Evolutionary conservation across 2,329 filamentous ascomycete genomes (phyloP), one percentile per base, ranked within the genome.

Genomic region (Botrytis galanthina): DNA sequence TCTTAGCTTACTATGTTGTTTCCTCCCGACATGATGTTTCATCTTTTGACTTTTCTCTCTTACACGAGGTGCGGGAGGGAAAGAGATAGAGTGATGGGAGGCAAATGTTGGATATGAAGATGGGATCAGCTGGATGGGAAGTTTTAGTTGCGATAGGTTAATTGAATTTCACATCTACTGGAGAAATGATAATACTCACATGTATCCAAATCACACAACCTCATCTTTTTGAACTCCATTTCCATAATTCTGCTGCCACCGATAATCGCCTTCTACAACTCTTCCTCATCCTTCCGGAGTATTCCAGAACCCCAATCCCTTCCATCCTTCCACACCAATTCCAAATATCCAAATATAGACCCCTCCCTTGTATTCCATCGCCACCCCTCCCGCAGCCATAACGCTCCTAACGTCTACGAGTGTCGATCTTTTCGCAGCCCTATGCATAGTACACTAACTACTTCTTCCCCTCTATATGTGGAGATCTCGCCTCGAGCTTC

Each of bases 151-250:
- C 22, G 14, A n/a, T 16, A 9, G 22, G 12, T 39, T 4, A 18
- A 14, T 37, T 7, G 7, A 1, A 39, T 39, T 39, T 9, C 5
- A 14, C 7, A 16, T n/a, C 12, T 39, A 9, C 0, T 39, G 0
- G 12, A 14, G 12, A 61, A n/a, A 16, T 26, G 26, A 57, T 18
- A 29, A 1, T 18, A 18, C 3, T 7, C 14, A 57, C 8, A 29
- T 2, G 12, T 7, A 29, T 14, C 0, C 9, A 57, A 29, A 57
- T 57, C n/a, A 57, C n/a, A 57, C 14, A 29, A 29, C 3, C 10
- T 57, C 10, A 29, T 18, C 18, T 8, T 29, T 14, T 51, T 14
- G 26, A 57, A 57, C 6, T 8, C 2, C 6, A n/a, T 62, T 18
- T 2, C 12, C 0, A 18, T 18, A 16, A 29, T n/a, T 9, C 6